Percentiles rank a stretch among this genome's conserved stretches.
These are phyloP conservation scores for Cryphonectria parasitica DNA, from an alignment of 2,329 filamentous ascomycete genomes.

Conservation along the genomic window DNA sequence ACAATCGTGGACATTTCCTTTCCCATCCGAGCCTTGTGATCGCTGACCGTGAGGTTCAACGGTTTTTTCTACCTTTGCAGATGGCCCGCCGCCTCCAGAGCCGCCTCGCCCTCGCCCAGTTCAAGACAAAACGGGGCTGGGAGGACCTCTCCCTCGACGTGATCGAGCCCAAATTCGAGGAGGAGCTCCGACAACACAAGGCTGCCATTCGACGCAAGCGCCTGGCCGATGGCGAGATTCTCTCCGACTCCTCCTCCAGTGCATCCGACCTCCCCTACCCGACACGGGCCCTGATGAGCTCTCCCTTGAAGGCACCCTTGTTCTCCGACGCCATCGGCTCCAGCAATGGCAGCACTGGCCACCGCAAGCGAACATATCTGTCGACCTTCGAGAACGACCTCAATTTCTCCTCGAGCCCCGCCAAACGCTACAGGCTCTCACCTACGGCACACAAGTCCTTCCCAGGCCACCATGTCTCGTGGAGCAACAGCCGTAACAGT, in stretches of 20 bases:
- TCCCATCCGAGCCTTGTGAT: conserved; percentile 24
- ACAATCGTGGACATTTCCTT: not conserved
- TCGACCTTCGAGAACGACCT: conserved; percentile 58
- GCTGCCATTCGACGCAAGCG: conserved; percentile 62
- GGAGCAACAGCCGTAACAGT: conserved; percentile 69
- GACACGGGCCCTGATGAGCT: conserved; percentile 74
- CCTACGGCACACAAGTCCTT: conserved; percentile 64
- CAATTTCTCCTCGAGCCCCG: conserved; percentile 58
- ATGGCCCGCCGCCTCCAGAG: conserved; percentile 93
- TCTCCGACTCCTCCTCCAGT: conserved; percentile 86
- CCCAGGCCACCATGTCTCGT: conserved; percentile 58
- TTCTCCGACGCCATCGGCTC: conserved; percentile 83
- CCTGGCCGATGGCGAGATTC: conserved; percentile 70
- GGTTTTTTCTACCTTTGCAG: conserved; percentile 50
- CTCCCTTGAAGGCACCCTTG: conserved; percentile 78
- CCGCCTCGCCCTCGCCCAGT: conserved; percentile 91
- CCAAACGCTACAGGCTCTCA: conserved; percentile 72
- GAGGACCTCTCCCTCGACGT: conserved; percentile 84
- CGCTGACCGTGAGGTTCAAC: conserved; percentile 22
- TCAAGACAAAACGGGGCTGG: conserved; percentile 96
- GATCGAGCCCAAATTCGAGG: conserved; percentile 82
- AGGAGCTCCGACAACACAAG: conserved; percentile 58
- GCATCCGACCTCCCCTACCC: conserved; percentile 77
- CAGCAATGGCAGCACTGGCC: conserved; percentile 68
- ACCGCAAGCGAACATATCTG: conserved; percentile 67